Base-by-base conservation (phyloP, 73 alveolate species). In the Symbiodinium pilosum region DNA sequence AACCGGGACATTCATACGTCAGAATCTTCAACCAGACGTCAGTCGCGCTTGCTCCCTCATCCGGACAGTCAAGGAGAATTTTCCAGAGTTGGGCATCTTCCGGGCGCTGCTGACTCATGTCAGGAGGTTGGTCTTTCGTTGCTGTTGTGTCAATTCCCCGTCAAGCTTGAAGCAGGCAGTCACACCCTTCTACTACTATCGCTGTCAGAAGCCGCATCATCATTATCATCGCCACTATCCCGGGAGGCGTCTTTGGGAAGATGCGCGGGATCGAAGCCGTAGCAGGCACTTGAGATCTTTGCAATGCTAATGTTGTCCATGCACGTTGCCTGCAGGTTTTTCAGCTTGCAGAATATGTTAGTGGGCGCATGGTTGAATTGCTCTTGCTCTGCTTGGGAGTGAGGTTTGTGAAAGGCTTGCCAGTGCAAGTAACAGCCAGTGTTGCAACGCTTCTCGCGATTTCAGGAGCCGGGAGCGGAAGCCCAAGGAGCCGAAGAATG, bases 191-290 rank as follows among this genome's bases (percentile, higher is more conserved):
- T n/a, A n/a, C n/a, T n/a, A n/a, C n/a, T n/a, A n/a, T n/a, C n/a
- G n/a, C n/a, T n/a, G n/a, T n/a, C n/a, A n/a, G n/a, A n/a, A n/a
- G n/a, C n/a, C n/a, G n/a, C n/a, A n/a, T n/a, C n/a, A n/a, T n/a
- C n/a, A n/a, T n/a, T n/a, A n/a, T n/a, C n/a, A n/a, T n/a, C n/a
- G n/a, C n/a, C n/a, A n/a, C 59, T 47, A 47, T 9, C 21, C 59
- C 14, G 59, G 12, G 38, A 64, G 81, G 26, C 85, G 94, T 43
- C n/a, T 51, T 36, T 87, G 94, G 94, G 94, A 87, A 38, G 94
- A 87, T 39, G 94, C 73, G 34, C 84, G 94, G 41, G 94, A 87
- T 38, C 94, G 94, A 32, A 87, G 94, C n/a, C 94, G 94, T 68
- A 87, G 94, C 85, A 59, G 94, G 94, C 47, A 43, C 6, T 2